phyloP scores from a whole-genome alignment of 2,329 filamentous ascomycete genomes.

The Colletotrichum euphorbiae region DNA sequence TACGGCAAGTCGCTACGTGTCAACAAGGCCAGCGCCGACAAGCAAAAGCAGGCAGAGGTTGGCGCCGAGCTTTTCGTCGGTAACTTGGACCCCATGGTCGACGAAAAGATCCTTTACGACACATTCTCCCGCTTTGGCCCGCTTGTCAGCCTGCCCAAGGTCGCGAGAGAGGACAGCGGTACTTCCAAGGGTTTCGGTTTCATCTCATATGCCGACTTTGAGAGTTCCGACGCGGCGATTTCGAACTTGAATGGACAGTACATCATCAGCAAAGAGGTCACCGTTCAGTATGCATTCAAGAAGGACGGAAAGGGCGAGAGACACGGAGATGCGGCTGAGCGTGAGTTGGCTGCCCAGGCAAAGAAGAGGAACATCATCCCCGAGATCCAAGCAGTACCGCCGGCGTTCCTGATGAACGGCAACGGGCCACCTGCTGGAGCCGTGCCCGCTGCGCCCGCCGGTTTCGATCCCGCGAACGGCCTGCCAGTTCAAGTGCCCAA shows the following conservation, averaged over 20 bases:
- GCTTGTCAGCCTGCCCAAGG: conserved; percentile 86
- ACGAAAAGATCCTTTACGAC: conserved; percentile 96
- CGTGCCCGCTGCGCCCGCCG: conserved; percentile 43
- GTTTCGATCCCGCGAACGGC: conserved; percentile 51
- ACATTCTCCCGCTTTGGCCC: conserved; percentile 92
- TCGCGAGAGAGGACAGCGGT: conserved; percentile 88
- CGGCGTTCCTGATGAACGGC: conserved; percentile 71
- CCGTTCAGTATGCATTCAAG: conserved; percentile 98
- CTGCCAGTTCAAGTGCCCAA: conserved; percentile 42
- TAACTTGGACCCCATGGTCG: conserved; percentile 92
- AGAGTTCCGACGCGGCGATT: conserved; percentile 91
- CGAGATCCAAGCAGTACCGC: conserved; percentile 79
- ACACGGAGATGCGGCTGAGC: conserved; percentile 93
- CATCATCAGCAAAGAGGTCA: conserved; percentile 95
- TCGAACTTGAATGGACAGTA: conserved; percentile 96
- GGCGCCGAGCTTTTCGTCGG: conserved; percentile 97
- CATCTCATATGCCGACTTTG: conserved; percentile 92
- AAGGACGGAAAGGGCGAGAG: conserved; percentile 98
- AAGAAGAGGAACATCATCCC: conserved; percentile 94
- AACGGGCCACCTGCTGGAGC: conserved; percentile 43
- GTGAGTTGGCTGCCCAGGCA: conserved; percentile 90
- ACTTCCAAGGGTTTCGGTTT: conserved; percentile 97
- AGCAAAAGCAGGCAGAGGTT: conserved; percentile 92
- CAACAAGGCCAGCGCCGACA: conserved; percentile 93
- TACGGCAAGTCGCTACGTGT: conserved; percentile 96